phyloP scores from a whole-genome alignment of 2,329 filamentous ascomycete species.

The Canariomyces notabilis region DNA sequence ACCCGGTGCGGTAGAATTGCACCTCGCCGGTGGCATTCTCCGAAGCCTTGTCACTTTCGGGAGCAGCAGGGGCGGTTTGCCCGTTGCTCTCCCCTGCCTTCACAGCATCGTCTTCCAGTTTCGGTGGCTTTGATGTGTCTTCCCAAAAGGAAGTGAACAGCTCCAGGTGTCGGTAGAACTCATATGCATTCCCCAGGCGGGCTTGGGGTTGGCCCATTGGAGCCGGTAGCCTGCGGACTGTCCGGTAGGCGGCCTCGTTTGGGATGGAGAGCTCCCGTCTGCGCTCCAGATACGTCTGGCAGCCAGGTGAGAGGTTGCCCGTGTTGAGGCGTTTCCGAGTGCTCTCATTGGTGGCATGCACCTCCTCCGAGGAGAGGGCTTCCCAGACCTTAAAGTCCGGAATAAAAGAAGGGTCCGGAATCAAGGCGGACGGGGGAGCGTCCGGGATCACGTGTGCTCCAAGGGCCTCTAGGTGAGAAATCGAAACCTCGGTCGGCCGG shows the following conservation, averaged over 20 bases:
- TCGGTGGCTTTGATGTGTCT: constrained; percentile 44
- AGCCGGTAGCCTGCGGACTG: constrained; percentile 53
- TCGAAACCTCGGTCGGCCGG: constrained; percentile 45
- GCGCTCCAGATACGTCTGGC: constrained; percentile 54
- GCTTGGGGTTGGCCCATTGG: constrained; percentile 49
- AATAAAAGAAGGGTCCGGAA: constrained; percentile 50
- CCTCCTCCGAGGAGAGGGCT: constrained; percentile 43
- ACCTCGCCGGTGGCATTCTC: constrained; percentile 13
- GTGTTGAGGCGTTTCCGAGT: constrained; percentile 48
- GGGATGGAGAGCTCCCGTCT: constrained; percentile 50
- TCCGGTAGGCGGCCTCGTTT: constrained; percentile 57
- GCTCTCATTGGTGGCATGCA: constrained; percentile 42
- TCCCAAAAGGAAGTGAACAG: constrained; percentile 57
- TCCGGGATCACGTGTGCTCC: constrained; percentile 52
- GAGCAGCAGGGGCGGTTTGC: background rate
- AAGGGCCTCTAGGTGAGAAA: constrained; percentile 51
- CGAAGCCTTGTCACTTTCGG: constrained; percentile 10
- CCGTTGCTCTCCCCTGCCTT: constrained; percentile 4
- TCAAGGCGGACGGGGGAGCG: constrained; percentile 42
- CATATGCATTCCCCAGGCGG: constrained; percentile 58
- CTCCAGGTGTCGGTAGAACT: constrained; percentile 61
- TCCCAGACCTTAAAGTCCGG: constrained; percentile 53
- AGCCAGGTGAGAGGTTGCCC: constrained; percentile 51
- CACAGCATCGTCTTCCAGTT: background rate
- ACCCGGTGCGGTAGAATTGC: constrained; percentile 40